Base-by-base conservation (phyloP, 192 early-diverging fungal genomes). In the Rhizophlyctis rosea region DNA sequence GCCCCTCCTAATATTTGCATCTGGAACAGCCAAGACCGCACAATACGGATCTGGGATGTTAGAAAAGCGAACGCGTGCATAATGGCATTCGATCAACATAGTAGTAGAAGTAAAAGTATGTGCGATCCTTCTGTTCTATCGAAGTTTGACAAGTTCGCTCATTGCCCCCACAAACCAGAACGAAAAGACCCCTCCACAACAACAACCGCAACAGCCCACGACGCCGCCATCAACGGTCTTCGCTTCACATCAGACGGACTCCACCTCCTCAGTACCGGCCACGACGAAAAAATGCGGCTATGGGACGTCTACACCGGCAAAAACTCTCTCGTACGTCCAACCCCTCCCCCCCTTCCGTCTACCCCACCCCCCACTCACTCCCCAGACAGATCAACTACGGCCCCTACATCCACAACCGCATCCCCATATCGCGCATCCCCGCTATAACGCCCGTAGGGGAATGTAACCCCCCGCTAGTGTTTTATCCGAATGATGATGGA, bases 41-140 rank as follows among this genome's bases (percentile, higher is more conserved):
- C 79, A 1, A 67, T 90, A 2, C 75, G 83, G 13, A 62, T 94
- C 47, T 96, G 94, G 94, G 94, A 96, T 70, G 85, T 93, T 31
- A 84, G 94, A 34, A 86, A 84, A 56, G 81, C 91, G 4, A 67
- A 80, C 18, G 64, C 90, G 4, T 87, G 83, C 25, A 47, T 96
- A 4, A 35, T 47, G 64, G 75, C 75, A 0, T 70, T 91, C 5
- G 85, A 88, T 59, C 67, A 83, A 55, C 76, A 88, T 64, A 85
- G 85, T 57, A 65, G 58, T 30, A 72, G 69, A 75, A 28, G 11
- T 30, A 50, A 60, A 47, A 47, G 1, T 16, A 47, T 47, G 1
- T 23, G 23, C 47, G 18, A 1, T 0, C 47, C 23, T 47, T 1
- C 1, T 23, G 1, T 23, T 47, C 47, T 47, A 1, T 23, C 23